Conservation (phyloP, 2,329 filamentous ascomycete genomes). For the Emergomyces pasteurianus region DNA sequence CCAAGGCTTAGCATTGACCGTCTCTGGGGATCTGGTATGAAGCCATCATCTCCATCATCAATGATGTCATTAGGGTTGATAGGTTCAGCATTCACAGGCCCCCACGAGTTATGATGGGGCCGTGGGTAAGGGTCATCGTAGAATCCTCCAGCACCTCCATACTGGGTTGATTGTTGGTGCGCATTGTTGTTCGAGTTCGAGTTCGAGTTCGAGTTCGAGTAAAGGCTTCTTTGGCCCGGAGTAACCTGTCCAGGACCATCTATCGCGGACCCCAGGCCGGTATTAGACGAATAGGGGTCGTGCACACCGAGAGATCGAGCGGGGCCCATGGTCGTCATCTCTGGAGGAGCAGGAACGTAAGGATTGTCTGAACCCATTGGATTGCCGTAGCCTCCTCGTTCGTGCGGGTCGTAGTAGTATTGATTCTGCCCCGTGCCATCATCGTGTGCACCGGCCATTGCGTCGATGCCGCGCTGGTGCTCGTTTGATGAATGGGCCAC, state of each 20-base stretch:
- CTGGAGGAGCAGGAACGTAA: slow-evolving; percentile 20
- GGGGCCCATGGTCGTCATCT: background rate
- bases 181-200: slow-evolving; percentile 32
- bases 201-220: too few relatives aligned
- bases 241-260: slow-evolving; percentile 23
- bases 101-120: slow-evolving; percentile 41
- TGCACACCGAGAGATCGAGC: slow-evolving; percentile 21
- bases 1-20: slow-evolving; percentile 50
- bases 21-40: slow-evolving; percentile 45
- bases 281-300: slow-evolving; percentile 28
- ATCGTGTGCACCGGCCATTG: slow-evolving; percentile 39
- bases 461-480: slow-evolving; percentile 53
- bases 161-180: slow-evolving; percentile 20
- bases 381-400: slow-evolving; percentile 24
- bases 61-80: slow-evolving; percentile 70
- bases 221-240: slow-evolving; percentile 22
- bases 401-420: slow-evolving; percentile 21
- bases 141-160: slow-evolving; percentile 28
- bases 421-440: slow-evolving; percentile 7
- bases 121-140: slow-evolving; percentile 53
- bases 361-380: slow-evolving; percentile 27
- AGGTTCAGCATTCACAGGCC: slow-evolving; percentile 39
- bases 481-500: slow-evolving; percentile 51
- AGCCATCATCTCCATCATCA: slow-evolving; percentile 80
- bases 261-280: slow-evolving; percentile 23